Evolutionary conservation across 2,329 filamentous ascomycete genomes (phyloP), one percentile per base, ranked within the genome.

Genomic region (Fusarium sp.): DNA sequence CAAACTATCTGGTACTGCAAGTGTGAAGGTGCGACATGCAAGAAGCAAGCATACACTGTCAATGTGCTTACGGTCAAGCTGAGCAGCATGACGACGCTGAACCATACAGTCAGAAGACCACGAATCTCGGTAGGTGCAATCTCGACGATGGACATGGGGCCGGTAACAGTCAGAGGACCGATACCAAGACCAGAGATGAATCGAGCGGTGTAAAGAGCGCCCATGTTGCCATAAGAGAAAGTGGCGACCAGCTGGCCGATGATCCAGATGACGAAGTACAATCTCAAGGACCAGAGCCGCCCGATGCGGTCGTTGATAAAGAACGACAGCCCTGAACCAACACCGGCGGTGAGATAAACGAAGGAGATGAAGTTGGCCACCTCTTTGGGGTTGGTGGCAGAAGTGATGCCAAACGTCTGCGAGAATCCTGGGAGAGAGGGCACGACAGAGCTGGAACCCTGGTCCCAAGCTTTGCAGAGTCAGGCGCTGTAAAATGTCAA

Each of bases 101-200:
- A 85, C 83, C 83, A 85, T 0, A 78, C 73, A 0, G 80, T 75
- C 10, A 85, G 63, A 2, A 86, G 74, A 13, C 84, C 84, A 7
- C 84, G 81, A 2, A 84, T 82, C 65, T 83, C 83, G 7, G 79
- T 69, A 0, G 84, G 83, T 1, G 84, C 82, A 18, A 85, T 82
- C 71, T 85, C 84, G 6, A 82, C 82, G 37, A 85, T 81, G 7
- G 80, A 80, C 65, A 85, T 79, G 8, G 83, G 77, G 0, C 83
- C 82, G 1, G 76, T 82, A 8, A 85, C 83, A 2, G 80, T 84
- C 6, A 84, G 68, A 2, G 83, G 75, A 0, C 84, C 84, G 37
- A 85, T 83, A 4, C 82, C 84, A 6, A 84, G 72, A 4, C 82
- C 83, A 1, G 78, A 78, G 1, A 85, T 76, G 33, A 85, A 81